Percentiles rank a stretch among this genome's conserved stretches.
Evolutionary conservation across 2,329 filamentous ascomycete genomes (phyloP).

Genomic region (Neonectria magnoliae): DNA sequence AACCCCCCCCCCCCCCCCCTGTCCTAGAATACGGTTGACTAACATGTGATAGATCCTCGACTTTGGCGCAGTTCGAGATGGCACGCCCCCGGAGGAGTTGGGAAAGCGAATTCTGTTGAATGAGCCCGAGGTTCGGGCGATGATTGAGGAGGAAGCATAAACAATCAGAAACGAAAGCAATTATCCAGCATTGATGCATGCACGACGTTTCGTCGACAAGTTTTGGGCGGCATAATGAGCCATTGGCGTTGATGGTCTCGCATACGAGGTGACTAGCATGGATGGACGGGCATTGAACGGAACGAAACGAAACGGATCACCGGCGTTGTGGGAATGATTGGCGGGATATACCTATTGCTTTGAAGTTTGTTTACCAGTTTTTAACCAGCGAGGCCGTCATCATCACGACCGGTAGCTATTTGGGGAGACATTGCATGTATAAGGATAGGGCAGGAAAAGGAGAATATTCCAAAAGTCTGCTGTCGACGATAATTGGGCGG

Average conservation of each 20-base stretch:
- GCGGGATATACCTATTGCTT: conserved; percentile 44
- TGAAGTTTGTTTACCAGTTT: conserved; percentile 13
- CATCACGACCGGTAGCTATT: conserved; percentile 2
- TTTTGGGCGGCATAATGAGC: conserved; percentile 31
- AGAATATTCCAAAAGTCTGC: background rate
- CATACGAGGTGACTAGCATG: conserved; percentile 39
- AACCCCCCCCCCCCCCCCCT: no score
- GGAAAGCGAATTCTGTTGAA: conserved; percentile 81
- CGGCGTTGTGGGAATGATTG: conserved; percentile 36
- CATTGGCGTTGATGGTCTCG: conserved; percentile 37
- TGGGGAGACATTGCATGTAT: conserved; percentile 14
- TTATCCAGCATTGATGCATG: conserved; percentile 28
- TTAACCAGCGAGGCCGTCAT: conserved; percentile 4
- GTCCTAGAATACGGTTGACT: background rate
- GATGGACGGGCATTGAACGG: conserved; percentile 21
- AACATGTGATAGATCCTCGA: conserved; percentile 79
- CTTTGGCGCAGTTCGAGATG: conserved; percentile 93
- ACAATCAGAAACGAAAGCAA: conserved; percentile 23
- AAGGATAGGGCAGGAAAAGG: conserved; percentile 15
- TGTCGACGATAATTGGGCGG: background rate
- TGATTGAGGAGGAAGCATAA: conserved; percentile 58
- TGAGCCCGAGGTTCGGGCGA: conserved; percentile 61
- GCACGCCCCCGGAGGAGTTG: conserved; percentile 78
- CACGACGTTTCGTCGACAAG: conserved; percentile 22
- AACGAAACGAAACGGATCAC: conserved; percentile 22